phyloP scores from a whole-genome alignment of 176 grass and related monocot genomes.

The Poa annua region DNA sequence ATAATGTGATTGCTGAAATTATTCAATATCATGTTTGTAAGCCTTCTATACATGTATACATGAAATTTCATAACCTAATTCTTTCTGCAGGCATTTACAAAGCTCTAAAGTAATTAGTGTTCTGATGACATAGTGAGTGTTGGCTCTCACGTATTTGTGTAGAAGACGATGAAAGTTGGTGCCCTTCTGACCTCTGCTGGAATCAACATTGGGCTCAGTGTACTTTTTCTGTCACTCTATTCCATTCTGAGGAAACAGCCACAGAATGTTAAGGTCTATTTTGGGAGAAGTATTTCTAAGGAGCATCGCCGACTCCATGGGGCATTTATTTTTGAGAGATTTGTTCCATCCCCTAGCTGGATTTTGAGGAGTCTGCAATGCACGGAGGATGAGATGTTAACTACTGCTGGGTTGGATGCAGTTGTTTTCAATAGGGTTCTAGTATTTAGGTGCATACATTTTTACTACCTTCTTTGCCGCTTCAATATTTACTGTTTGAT shows the following conservation, averaged over 20 bases:
- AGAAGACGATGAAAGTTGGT: slow-evolving; percentile 72
- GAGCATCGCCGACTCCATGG: slow-evolving; percentile 59
- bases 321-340: slow-evolving; percentile 78
- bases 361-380: slow-evolving; percentile 82
- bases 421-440: slow-evolving; percentile 86
- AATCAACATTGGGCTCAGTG: slow-evolving; percentile 85
- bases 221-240: slow-evolving; percentile 74
- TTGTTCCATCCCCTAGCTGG: slow-evolving; percentile 81
- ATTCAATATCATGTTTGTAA: slow-evolving; percentile 14
- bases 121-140: slow-evolving; percentile 35
- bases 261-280: slow-evolving; percentile 86
- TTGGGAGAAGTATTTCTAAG: slow-evolving; percentile 78
- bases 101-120: slow-evolving; percentile 31
- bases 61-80: slow-evolving; percentile 24
- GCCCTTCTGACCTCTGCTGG: slow-evolving; percentile 88
- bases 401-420: slow-evolving; percentile 80
- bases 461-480: not conserved
- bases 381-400: slow-evolving; percentile 79
- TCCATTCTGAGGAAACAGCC: slow-evolving; percentile 92
- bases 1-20: slow-evolving; percentile 2
- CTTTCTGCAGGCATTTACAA: slow-evolving; percentile 11
- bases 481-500: slow-evolving; percentile 14
- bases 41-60: not conserved
- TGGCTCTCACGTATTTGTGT: slow-evolving; percentile 23
- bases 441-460: slow-evolving; percentile 71